Conservation (phyloP, 305 asterid genomes). For the Salvia sclarea region DNA sequence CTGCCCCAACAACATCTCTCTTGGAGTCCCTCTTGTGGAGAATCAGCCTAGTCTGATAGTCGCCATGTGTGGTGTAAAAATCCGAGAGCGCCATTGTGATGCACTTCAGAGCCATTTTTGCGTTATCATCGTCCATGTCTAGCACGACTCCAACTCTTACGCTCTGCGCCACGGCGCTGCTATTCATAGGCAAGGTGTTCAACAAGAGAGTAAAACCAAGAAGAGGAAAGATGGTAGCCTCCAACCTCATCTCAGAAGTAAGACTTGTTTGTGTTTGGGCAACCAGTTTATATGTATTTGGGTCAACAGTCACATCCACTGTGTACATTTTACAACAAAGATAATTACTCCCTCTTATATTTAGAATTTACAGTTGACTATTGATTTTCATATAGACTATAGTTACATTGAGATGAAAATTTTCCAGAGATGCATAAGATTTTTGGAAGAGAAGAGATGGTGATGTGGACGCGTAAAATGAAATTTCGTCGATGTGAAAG, state of each 20-base stretch:
- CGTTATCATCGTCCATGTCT: slow-evolving; percentile 41
- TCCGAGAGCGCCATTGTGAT: slow-evolving; percentile 60
- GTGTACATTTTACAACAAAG: no score
- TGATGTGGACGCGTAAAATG: no score
- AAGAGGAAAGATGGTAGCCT: not conserved
- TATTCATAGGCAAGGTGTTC: not conserved
- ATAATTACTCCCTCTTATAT: no score
- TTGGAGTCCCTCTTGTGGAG: slow-evolving; percentile 44
- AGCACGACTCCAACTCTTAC: slow-evolving; percentile 55
- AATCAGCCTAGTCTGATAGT: slow-evolving; percentile 44
- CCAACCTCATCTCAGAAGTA: no score
- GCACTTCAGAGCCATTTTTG: slow-evolving; percentile 44
- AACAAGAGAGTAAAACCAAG: not conserved
- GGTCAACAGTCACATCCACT: not conserved
- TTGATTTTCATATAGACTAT: no score
- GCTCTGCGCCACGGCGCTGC: slow-evolving; percentile 31
- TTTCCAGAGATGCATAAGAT: no score
- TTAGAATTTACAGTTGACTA: no score
- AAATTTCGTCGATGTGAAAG: not conserved
- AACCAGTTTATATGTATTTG: slow-evolving; percentile 20
- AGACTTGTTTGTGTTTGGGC: no score
- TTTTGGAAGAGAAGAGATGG: no score
- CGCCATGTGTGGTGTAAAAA: slow-evolving; percentile 37
- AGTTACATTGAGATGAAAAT: no score
- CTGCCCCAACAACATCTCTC: slow-evolving; percentile 46